phyloP scores from a whole-genome alignment of 2,329 filamentous ascomycete genomes.

The Fusarium sp. region DNA sequence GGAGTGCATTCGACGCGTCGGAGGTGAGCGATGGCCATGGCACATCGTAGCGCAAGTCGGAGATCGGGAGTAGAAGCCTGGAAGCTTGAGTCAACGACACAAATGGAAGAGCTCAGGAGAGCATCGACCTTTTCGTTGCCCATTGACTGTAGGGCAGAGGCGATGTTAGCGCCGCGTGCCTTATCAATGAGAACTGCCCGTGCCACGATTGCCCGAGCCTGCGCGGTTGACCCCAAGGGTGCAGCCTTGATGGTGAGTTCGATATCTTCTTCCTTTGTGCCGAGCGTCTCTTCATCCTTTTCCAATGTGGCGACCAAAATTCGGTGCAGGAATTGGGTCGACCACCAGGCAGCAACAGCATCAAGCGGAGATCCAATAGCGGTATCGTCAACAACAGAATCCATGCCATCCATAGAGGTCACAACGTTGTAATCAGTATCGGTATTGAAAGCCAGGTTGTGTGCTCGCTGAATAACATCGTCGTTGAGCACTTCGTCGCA shows the following conservation, averaged over 20 bases:
- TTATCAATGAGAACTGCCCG: constrained; percentile 65
- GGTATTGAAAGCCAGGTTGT: constrained; percentile 89
- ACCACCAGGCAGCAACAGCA: constrained; percentile 91
- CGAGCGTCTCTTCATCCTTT: constrained; percentile 51
- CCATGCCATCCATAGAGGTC: constrained; percentile 75
- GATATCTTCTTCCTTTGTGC: constrained; percentile 57
- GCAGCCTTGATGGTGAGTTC: constrained; percentile 76
- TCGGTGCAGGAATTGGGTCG: constrained; percentile 75
- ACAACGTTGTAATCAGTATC: constrained; percentile 74
- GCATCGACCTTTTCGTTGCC: constrained; percentile 43
- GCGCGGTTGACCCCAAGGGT: constrained; percentile 79
- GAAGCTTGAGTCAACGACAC: constrained; percentile 58
- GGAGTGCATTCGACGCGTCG: constrained; percentile 52
- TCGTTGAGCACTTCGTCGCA: constrained; percentile 84
- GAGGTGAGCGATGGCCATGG: constrained; percentile 69
- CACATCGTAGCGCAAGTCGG: constrained; percentile 66
- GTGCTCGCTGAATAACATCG: constrained; percentile 82
- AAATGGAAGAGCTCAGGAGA: constrained; percentile 42
- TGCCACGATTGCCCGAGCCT: constrained; percentile 67
- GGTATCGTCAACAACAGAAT: constrained; percentile 84
- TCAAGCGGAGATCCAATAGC: constrained; percentile 89
- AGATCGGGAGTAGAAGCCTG: constrained; percentile 60
- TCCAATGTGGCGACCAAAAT: constrained; percentile 72
- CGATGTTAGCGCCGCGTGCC: constrained; percentile 65
- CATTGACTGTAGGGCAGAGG: constrained; percentile 63